Evolutionary conservation across 176 grass and related monocot genomes (phyloP), one percentile per base, ranked within the genome.

Genomic region (Elymus sibiricus): DNA sequence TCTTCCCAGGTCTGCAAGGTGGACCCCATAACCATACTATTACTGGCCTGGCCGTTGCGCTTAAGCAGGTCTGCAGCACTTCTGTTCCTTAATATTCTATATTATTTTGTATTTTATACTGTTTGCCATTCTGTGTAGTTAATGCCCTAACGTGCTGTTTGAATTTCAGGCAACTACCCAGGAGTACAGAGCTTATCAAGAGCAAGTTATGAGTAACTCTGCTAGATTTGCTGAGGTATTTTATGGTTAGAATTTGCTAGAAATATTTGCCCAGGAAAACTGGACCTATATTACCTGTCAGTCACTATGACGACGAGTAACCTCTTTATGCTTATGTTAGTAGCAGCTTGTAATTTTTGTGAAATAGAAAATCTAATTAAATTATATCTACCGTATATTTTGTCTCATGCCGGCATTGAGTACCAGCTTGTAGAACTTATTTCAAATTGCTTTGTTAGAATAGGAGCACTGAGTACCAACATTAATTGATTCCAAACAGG

Each of bases 1-100:
- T 99, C 51, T 99, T 99, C 86, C 97, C 94, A 9, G 97, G 97
- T 81, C 94, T 99, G 69, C 97, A 99, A 94, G 97, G 97, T 70
- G 97, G 97, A 22, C 97, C 97, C 34, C 97, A 99, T 82, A 99
- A 99, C 62, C 97, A 99, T 89, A 99, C 97, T n/a, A 99, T 99
- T 78, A 79, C 94, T 92, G 97, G 97, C 72, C 90, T 99, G 64
- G 97, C 97, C 80, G 94, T 99, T 86, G 97, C 97, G 10, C 94
- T 99, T 82, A 99, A 99, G 90, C 97, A 99, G 94, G 97, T 99
- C 55, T 74, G 76, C 38, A 68, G 12, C 35, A 82, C 51, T 64
- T 86, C 47, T 63, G 38, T 70, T 87, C 62, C 22, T 17, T 81
- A 60, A 24, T 76, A 29, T 80, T 91, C 37, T 67, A 64, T 60